Evolutionary conservation across 768 basidiomycete genomes (phyloP).

Genomic region (Suillus lakei): DNA sequence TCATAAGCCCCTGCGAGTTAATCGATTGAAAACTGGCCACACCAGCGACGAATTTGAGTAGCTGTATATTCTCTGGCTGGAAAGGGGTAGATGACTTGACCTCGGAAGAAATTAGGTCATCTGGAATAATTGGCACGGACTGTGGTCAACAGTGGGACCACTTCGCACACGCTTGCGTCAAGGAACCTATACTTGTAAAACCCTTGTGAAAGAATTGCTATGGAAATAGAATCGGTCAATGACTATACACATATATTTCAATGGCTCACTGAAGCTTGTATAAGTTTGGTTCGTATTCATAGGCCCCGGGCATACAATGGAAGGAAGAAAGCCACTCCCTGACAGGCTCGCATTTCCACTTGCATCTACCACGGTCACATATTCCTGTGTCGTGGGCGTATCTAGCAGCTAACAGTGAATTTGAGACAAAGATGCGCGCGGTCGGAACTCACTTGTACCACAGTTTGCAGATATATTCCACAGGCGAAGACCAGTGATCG

Average conservation of each 20-base stretch:
- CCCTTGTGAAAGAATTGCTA: constrained; percentile 10
- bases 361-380: constrained; percentile 9
- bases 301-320: constrained; percentile 15
- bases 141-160: constrained; percentile 11
- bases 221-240: neutral
- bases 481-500: neutral
- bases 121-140: constrained; percentile 8
- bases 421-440: neutral
- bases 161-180: constrained; percentile 9
- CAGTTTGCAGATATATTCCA: constrained; percentile 11
- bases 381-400: neutral
- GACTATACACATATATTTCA: neutral
- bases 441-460: neutral
- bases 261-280: constrained; percentile 8
- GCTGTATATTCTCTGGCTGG: neutral
- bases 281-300: neutral
- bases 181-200: constrained; percentile 14
- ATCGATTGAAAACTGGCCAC: constrained; percentile 11
- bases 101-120: neutral
- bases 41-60: constrained; percentile 17
- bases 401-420: neutral
- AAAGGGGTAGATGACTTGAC: neutral
- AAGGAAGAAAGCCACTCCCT: constrained; percentile 12
- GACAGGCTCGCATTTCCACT: neutral
- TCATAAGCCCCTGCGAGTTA: constrained; percentile 16